A percentile compares a stretch with the other conserved stretches of the same genome.
Conservation (phyloP, 1,139 yeast genomes). For the Zhuliangozyma parablackwelliae region DNA sequence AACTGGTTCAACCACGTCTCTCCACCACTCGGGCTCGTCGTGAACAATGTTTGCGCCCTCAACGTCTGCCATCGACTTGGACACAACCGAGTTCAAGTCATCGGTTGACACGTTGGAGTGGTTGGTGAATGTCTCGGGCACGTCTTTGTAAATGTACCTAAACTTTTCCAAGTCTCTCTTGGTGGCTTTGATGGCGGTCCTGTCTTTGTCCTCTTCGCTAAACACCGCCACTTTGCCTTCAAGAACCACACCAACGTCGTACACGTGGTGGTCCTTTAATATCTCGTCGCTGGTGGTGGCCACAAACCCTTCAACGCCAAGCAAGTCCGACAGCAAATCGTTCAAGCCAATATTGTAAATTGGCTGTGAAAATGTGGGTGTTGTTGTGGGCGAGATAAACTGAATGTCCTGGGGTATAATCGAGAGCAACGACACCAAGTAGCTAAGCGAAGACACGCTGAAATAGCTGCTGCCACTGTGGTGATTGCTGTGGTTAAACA, state of each 20-base stretch:
- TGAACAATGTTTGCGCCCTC: slow-evolving; percentile 1
- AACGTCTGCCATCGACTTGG: slow-evolving; percentile 14
- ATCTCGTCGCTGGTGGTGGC: slow-evolving; percentile 75
- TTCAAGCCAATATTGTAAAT: slow-evolving; percentile 63
- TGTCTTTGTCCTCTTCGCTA: slow-evolving; percentile 2
- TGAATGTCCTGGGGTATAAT: slow-evolving; percentile 32
- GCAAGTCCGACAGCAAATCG: slow-evolving; percentile 34
- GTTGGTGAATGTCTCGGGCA: slow-evolving; percentile 7
- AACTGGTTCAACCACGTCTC: slow-evolving; percentile 44
- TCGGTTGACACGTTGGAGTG: slow-evolving; percentile 15
- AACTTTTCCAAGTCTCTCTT: slow-evolving; percentile 36
- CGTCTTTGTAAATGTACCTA: slow-evolving; percentile 27
- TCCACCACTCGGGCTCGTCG: slow-evolving; percentile 44
- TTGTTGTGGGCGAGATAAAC: slow-evolving; percentile 13
- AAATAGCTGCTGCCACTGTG: slow-evolving; percentile 10
- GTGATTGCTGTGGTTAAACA: slow-evolving; percentile 44
- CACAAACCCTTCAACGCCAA: slow-evolving; percentile 36
- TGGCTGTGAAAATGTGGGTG: slow-evolving; percentile 35
- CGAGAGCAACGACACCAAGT: slow-evolving; percentile 32
- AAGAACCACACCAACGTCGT: slow-evolving; percentile 45
- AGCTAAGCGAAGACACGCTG: slow-evolving; percentile 27
- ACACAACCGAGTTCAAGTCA: slow-evolving; percentile 20
- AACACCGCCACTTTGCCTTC: slow-evolving; percentile 7
- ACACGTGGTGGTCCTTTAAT: slow-evolving; percentile 49
- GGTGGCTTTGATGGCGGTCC: slow-evolving; percentile 22